Base-by-base conservation (phyloP, 1,139 yeast species). In the Pichia sp. region DNA sequence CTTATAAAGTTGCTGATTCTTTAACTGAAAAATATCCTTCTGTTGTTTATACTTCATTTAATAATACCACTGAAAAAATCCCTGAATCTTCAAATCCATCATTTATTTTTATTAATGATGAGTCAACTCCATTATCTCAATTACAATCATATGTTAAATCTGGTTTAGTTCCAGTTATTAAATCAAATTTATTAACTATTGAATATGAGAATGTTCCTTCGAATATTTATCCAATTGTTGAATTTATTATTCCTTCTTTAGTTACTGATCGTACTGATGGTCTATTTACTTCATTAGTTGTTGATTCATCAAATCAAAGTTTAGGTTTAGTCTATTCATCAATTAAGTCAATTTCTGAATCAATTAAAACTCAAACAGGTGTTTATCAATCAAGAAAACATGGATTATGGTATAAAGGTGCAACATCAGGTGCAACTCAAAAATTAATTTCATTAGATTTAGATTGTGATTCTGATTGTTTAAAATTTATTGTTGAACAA, bases 341-440 rank as follows among this genome's bases (percentile, higher is more conserved):
- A 0, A 67, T 68, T 36, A 90, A 82, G 53, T 87, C 96, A 32
- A 79, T 94, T 54, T 68, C 74, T 41, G 94, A 86, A 56, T 92
- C 97, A 4, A 76, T 92, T 54, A 78, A 79, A 49, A 85, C 87
- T 34, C 76, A 79, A 40, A 80, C 86, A 12, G 99, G 99, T 42
- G 96, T 92, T 8, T 92, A 92, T 66, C 97, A 86, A 65, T 87
- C 96, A 6, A 82, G 98, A 56, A 78, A 87, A 53, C 82, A 83
- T 50, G 87, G 94, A 25, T 73, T 92, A 49, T 92, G 99, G 98
- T 86, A 84, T 65, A 92, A 92, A 65, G 99, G 98, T 33, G 85
- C 85, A 48, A 86, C 96, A 5, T 84, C 95, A 30, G 98, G 98
- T 10, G 96, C 96, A 42, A 87, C 95, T 1, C 98, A 92, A 66